Conservation (phyloP, 441 rosid genomes). For the Eruca vesicaria region DNA sequence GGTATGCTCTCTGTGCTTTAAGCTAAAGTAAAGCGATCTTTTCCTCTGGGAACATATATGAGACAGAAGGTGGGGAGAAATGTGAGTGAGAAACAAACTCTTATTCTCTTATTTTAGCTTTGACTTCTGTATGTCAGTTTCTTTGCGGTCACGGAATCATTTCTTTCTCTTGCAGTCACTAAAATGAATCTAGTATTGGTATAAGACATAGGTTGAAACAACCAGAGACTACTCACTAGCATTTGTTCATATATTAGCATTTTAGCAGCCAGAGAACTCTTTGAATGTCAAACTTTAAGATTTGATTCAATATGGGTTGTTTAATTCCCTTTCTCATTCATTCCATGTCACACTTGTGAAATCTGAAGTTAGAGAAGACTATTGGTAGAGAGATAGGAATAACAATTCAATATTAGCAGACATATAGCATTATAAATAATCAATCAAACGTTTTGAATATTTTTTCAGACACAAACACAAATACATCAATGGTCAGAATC, state of each 20-base stretch:
- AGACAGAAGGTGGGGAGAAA: slow-evolving; percentile 4
- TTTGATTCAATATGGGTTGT: not conserved
- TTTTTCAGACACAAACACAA: slow-evolving; percentile 10
- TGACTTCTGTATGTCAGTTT: too few relatives aligned
- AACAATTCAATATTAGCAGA: not conserved
- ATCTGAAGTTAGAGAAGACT: not conserved
- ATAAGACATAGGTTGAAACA: not conserved
- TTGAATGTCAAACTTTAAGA: not conserved
- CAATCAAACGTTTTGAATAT: slow-evolving; percentile 18
- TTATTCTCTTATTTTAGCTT: too few relatives aligned
- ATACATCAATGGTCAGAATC: slow-evolving; percentile 28
- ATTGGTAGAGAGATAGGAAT: not conserved
- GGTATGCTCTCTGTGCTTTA: too few relatives aligned
- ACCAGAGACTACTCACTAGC: not conserved
- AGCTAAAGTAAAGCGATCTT: too few relatives aligned
- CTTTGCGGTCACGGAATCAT: not conserved
- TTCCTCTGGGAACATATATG: not conserved
- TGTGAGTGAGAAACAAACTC: too few relatives aligned
- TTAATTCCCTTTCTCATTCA: too few relatives aligned
- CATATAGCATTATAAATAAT: slow-evolving; percentile 13
- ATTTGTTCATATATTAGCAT: not conserved
- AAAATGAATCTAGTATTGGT: not conserved
- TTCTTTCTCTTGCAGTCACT: not conserved
- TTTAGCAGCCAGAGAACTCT: too few relatives aligned
- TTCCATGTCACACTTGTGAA: not conserved